Evolutionary conservation across 148 eudicot species (phyloP).

Genomic region (Chenopodium album): DNA sequence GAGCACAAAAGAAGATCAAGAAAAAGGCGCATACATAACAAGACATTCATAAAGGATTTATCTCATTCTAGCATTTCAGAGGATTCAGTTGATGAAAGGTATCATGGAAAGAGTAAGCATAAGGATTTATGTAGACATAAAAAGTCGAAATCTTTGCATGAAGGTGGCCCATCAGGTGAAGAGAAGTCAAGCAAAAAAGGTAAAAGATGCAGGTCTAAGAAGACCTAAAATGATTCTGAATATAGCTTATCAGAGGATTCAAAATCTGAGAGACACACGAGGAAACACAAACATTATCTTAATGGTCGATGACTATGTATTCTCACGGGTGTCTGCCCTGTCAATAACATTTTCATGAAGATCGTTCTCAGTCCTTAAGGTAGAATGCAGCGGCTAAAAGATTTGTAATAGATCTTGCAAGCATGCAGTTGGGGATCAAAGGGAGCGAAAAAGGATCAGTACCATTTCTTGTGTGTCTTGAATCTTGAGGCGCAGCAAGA

Average conservation of each 20-base stretch:
- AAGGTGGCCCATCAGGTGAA: conserved; percentile 8
- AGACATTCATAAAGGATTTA: conserved; percentile 27
- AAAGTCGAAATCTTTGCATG: conserved; percentile 10
- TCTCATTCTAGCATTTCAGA: conserved; percentile 42
- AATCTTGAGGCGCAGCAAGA: neutral
- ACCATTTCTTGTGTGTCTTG: too few species aligned
- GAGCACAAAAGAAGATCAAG: conserved; percentile 35
- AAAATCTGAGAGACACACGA: conserved; percentile 36
- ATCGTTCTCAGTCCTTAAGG: conserved; percentile 5
- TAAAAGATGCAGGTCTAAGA: neutral
- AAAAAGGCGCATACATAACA: conserved; percentile 30
- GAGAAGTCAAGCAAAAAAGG: conserved; percentile 17
- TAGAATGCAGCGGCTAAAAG: neutral
- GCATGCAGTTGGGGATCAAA: neutral
- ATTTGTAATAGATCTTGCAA: neutral
- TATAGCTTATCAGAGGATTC: conserved; percentile 41
- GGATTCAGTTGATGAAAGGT: conserved; percentile 33
- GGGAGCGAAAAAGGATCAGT: neutral
- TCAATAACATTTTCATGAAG: conserved; percentile 15
- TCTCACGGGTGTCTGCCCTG: conserved; percentile 8
- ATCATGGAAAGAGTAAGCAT: conserved; percentile 23
- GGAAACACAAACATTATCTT: conserved; percentile 30
- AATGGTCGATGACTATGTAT: conserved; percentile 29
- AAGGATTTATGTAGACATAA: conserved; percentile 4
- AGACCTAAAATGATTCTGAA: conserved; percentile 11